These are phyloP conservation scores for Pythium vanterpoolii DNA, from an alignment of 352 stramenopile genomes.

Conservation along the genomic window DNA sequence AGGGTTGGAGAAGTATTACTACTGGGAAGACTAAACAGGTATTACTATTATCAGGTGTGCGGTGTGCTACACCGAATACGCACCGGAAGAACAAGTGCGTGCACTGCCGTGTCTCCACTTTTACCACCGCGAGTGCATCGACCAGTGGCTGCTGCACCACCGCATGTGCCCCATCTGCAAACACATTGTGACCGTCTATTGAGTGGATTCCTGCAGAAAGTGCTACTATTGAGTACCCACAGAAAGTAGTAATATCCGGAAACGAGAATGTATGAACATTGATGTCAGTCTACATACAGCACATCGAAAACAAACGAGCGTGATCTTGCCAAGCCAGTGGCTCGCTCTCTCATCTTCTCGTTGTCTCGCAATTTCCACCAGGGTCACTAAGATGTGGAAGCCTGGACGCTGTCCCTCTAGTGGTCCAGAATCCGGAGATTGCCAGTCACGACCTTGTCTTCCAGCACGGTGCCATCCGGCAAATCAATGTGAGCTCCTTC, in stretches of 20 bases:
- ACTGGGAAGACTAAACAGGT: neutral
- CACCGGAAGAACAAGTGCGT: constrained; percentile 71
- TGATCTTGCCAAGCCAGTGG: neutral
- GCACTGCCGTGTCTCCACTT: constrained; percentile 84
- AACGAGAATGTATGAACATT: constrained; percentile 12
- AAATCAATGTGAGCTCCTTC: constrained; percentile 93
- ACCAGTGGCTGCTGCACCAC: constrained; percentile 87
- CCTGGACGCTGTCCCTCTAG: constrained; percentile 27
- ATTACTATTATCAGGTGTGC: constrained; percentile 32
- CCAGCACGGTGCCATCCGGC: constrained; percentile 89
- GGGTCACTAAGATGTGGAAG: neutral
- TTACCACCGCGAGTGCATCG: constrained; percentile 89
- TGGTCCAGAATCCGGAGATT: constrained; percentile 93
- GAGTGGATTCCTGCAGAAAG: too few species aligned
- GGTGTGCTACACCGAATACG: constrained; percentile 84
- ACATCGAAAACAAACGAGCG: neutral
- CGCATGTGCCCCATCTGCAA: constrained; percentile 87
- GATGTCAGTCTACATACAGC: constrained; percentile 13
- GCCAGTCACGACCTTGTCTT: constrained; percentile 94
- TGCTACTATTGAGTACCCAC: neutral
- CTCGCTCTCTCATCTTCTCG: neutral
- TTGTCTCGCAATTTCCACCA: neutral
- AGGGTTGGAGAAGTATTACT: neutral
- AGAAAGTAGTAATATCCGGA: neutral
- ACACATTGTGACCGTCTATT: constrained; percentile 78